Percentiles rank a stretch among this genome's conserved stretches.
These are phyloP conservation scores for Hypoxylon sp. DNA, from an alignment of 2,329 filamentous ascomycete genomes.

Conservation along the genomic window DNA sequence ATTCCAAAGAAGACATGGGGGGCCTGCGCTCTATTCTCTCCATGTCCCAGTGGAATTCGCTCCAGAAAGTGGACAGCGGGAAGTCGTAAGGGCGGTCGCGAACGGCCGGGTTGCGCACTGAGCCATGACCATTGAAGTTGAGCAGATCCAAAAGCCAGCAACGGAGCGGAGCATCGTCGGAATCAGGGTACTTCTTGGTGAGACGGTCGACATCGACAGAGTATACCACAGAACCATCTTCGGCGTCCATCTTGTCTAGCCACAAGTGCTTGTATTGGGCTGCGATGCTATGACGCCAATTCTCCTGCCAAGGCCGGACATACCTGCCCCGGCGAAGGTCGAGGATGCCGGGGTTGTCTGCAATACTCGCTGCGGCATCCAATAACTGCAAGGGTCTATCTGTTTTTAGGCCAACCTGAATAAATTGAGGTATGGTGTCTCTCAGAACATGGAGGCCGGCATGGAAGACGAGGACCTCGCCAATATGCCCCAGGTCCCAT, in stretches of 20 bases:
- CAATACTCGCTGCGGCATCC: not conserved
- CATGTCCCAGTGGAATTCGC: slow-evolving; percentile 1
- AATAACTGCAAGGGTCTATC: not conserved
- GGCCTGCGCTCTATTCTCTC: not conserved
- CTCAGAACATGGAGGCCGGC: slow-evolving; percentile 4
- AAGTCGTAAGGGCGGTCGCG: not conserved
- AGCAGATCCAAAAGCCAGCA: slow-evolving; percentile 18
- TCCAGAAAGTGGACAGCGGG: slow-evolving; percentile 21
- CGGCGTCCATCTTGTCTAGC: not conserved
- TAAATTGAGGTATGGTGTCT: not conserved
- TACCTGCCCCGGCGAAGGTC: not conserved
- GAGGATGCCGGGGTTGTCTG: not conserved
- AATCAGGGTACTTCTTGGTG: slow-evolving; percentile 3
- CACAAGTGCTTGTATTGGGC: slow-evolving; percentile 14
- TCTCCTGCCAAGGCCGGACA: not conserved
- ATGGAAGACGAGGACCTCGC: slow-evolving; percentile 1
- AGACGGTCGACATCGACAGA: not conserved
- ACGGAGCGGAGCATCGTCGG: slow-evolving; percentile 4
- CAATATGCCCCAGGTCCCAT: not conserved
- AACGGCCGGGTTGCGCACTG: too few species aligned
- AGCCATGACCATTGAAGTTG: not conserved
- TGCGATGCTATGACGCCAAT: not conserved
- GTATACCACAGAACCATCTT: not conserved
- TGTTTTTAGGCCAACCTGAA: not conserved
- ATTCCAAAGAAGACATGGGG: not conserved